A percentile compares a stretch with the other conserved stretches of the same genome.
These are phyloP conservation scores for Tetrapisispora iriomotensis DNA, from an alignment of 805 yeast genomes.

Conservation along the genomic window DNA sequence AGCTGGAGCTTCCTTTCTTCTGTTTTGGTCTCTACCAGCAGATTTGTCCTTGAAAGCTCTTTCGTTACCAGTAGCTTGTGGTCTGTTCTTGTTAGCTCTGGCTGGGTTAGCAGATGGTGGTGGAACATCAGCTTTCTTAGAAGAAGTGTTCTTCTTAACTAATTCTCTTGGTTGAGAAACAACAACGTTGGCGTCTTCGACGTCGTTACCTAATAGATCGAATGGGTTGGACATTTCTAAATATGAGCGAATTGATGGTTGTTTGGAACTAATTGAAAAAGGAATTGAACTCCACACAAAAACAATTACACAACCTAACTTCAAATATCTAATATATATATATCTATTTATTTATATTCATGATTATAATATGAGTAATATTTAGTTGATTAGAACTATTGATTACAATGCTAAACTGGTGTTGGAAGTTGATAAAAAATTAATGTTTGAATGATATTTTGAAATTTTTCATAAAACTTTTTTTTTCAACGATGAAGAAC, in stretches of 20 bases:
- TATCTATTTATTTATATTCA: too few species aligned
- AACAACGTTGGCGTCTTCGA: constrained; percentile 63
- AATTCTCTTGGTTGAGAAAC: constrained; percentile 50
- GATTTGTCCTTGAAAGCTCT: constrained; percentile 69
- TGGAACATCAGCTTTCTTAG: constrained; percentile 77
- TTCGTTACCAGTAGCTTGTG: constrained; percentile 75
- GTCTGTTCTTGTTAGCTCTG: constrained; percentile 62
- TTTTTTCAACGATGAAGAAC: background rate
- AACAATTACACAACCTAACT: too few species aligned
- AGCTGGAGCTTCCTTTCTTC: constrained; percentile 32
- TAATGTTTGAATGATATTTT: background rate
- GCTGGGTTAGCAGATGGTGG: constrained; percentile 53
- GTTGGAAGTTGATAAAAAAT: background rate
- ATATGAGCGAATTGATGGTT: constrained; percentile 4
- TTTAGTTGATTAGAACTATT: background rate
- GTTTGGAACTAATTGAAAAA: background rate
- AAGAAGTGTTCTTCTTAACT: constrained; percentile 72
- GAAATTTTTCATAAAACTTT: background rate
- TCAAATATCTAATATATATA: too few species aligned
- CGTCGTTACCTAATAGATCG: constrained; percentile 80
- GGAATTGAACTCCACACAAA: background rate
- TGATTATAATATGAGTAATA: background rate
- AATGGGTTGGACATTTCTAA: constrained; percentile 45
- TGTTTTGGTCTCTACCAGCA: constrained; percentile 57
- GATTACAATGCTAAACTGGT: background rate